Percentiles rank a stretch among this genome's conserved stretches.
Evolutionary conservation across 2,329 filamentous ascomycete genomes (phyloP).

Genomic region (Herpotrichia juniperi): DNA sequence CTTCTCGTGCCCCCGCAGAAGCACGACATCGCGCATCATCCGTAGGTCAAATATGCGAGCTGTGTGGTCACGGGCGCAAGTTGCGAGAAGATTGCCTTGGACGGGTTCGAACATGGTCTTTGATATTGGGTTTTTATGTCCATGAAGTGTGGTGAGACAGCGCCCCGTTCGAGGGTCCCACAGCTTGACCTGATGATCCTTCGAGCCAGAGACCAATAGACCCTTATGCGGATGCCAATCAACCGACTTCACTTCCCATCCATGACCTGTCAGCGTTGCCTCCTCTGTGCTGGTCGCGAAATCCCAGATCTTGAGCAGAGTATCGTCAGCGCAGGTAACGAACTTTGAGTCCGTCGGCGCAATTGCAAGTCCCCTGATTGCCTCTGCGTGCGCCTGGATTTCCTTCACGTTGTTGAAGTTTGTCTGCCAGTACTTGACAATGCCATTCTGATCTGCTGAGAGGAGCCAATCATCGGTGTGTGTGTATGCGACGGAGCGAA

Average conservation of each 20-base stretch:
- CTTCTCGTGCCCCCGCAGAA: conserved; percentile 94
- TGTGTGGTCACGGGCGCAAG: conserved; percentile 90
- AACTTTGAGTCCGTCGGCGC: conserved; percentile 95
- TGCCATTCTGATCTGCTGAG: conserved; percentile 91
- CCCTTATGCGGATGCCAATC: conserved; percentile 98
- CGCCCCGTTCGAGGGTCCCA: conserved; percentile 95
- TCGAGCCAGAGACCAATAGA: conserved; percentile 91
- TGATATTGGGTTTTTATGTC: conserved; percentile 96
- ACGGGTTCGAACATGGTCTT: conserved; percentile 89
- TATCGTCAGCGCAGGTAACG: conserved; percentile 93
- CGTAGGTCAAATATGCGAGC: conserved; percentile 92
- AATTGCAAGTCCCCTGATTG: conserved; percentile 90
- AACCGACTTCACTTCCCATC: conserved; percentile 96
- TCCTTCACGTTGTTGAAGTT: conserved; percentile 99
- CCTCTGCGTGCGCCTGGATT: conserved; percentile 87
- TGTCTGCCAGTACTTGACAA: conserved; percentile 98
- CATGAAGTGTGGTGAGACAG: conserved; percentile 91
- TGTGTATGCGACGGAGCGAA: conserved; percentile 84
- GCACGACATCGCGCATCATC: conserved; percentile 97
- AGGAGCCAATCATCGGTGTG: conserved; percentile 97
- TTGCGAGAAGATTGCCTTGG: conserved; percentile 84
- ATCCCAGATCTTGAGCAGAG: conserved; percentile 92
- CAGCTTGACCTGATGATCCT: conserved; percentile 95
- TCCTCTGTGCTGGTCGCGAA: conserved; percentile 88
- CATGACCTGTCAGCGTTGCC: conserved; percentile 85